Evolutionary conservation across 306 rosid species (phyloP), one percentile per base, ranked within the genome.

Genomic region (Erythrophleum fordii): DNA sequence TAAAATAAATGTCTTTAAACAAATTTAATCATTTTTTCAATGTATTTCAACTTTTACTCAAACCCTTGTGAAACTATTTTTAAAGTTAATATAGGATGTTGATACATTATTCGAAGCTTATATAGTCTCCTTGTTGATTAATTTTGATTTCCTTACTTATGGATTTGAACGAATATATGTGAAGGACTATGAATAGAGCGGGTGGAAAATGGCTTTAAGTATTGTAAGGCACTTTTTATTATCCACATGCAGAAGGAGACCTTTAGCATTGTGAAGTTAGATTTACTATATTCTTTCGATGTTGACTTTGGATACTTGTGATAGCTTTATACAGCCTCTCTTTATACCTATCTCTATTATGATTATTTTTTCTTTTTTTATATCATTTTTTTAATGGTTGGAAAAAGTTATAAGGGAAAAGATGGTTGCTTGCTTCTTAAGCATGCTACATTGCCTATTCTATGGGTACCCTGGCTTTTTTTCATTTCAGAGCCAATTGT

Each of bases 271-370:
- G 17, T 44, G 34, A 16, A 75, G 42, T 71, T 52, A 41, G 7
- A 56, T 41, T 0, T 71, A 45, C 17, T 60, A 14, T 3, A 39
- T 62, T 6, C 37, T 31, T 18, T 25, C 5, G 6, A 23, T 23
- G 28, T 53, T 75, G 64, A 9, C 29, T 70, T 69, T 64, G 41
- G 18, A 66, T 41, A 66, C 60, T 55, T 23, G 34, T 73, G 26
- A 68, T 86, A 60, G 70, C 7, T 17, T 73, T 60, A 20, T 58
- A 42, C 26, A 17, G 46, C 59, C 26, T 39, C 34, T n/a, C 31
- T 5, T 1, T 56, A 23, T 34, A 6, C 62, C 52, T 56, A 82
- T 76, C 22, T 69, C 44, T 79, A 22, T 42, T 68, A 74, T 65
- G 58, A 44, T 76, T 85, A n/a, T n/a, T n/a, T n/a, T n/a, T n/a